A percentile compares a stretch with the other conserved stretches of the same genome.
Conservation (phyloP, 495 filamentous ascomycete genomes). For the Lepidopterella palustris region DNA sequence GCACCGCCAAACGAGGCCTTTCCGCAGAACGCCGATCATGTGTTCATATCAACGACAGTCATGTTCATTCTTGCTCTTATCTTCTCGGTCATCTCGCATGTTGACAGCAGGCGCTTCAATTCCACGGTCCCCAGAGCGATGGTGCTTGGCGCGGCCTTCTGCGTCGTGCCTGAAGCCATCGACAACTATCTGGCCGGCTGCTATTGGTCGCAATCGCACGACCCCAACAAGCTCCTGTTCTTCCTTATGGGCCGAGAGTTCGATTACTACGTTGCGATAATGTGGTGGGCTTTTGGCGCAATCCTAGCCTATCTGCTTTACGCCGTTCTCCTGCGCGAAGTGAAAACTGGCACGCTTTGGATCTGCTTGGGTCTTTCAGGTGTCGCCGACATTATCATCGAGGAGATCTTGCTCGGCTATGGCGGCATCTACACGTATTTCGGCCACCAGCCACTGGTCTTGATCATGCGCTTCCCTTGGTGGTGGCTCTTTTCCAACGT, state of each 20-base stretch:
- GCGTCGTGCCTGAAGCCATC: background rate
- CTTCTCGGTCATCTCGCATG: background rate
- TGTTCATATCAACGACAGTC: background rate
- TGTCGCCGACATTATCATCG: background rate
- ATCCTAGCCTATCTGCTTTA: background rate
- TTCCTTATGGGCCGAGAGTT: background rate
- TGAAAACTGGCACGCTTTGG: background rate
- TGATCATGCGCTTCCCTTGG: background rate
- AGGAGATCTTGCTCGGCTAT: background rate
- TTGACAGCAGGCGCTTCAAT: background rate
- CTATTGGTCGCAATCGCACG: background rate
- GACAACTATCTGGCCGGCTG: background rate
- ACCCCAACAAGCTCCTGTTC: background rate
- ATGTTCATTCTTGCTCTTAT: background rate
- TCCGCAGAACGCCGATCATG: background rate
- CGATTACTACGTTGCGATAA: background rate
- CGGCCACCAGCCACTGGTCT: background rate
- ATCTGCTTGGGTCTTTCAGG: background rate
- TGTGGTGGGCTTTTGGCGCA: background rate
- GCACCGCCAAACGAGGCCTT: background rate
- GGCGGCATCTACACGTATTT: background rate
- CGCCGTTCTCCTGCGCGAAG: background rate
- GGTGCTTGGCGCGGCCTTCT: background rate
- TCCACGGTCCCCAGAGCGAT: background rate
- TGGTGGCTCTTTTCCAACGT: background rate